Evolutionary conservation across 2,329 filamentous ascomycete genomes (phyloP).

Genomic region (Decorospora gaudefroyi): DNA sequence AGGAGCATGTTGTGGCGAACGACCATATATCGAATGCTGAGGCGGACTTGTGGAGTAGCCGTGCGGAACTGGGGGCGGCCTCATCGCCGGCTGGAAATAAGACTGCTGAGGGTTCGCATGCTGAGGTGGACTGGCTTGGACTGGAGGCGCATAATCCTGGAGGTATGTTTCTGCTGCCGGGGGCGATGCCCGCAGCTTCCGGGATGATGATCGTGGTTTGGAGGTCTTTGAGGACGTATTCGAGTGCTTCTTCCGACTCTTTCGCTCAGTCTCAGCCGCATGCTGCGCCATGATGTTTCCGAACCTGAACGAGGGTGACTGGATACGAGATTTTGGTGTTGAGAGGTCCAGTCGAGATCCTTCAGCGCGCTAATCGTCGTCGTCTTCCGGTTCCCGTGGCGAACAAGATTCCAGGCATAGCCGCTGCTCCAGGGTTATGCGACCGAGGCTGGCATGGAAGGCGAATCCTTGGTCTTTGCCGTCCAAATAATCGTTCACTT

Average conservation of each 20-base stretch:
- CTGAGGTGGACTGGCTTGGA: slow-evolving; percentile 18
- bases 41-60: slow-evolving; percentile 22
- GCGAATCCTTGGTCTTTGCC: slow-evolving; percentile 7
- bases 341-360: slow-evolving; percentile 9
- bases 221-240: slow-evolving; percentile 22
- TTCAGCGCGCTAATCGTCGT: slow-evolving; percentile 24
- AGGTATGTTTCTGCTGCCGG: slow-evolving; percentile 20
- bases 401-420: slow-evolving; percentile 24
- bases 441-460: slow-evolving; percentile 15
- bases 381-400: slow-evolving; percentile 20
- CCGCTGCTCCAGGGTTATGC: slow-evolving; percentile 15
- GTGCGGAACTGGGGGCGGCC: slow-evolving; percentile 13
- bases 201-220: slow-evolving; percentile 21
- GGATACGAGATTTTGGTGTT: slow-evolving; percentile 3
- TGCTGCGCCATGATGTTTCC: slow-evolving; percentile 21
- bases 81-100: slow-evolving; percentile 5
- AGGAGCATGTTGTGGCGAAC: slow-evolving; percentile 23
- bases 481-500: slow-evolving; percentile 4
- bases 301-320: background rate
- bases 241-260: slow-evolving; percentile 29
- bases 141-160: slow-evolving; percentile 21
- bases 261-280: slow-evolving; percentile 23
- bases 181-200: slow-evolving; percentile 19
- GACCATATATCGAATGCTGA: slow-evolving; percentile 28
- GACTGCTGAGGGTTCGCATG: slow-evolving; percentile 14